Evolutionary conservation across 371 early-diverging fungal genomes (phyloP).

Genomic region (Mortierella sp.): DNA sequence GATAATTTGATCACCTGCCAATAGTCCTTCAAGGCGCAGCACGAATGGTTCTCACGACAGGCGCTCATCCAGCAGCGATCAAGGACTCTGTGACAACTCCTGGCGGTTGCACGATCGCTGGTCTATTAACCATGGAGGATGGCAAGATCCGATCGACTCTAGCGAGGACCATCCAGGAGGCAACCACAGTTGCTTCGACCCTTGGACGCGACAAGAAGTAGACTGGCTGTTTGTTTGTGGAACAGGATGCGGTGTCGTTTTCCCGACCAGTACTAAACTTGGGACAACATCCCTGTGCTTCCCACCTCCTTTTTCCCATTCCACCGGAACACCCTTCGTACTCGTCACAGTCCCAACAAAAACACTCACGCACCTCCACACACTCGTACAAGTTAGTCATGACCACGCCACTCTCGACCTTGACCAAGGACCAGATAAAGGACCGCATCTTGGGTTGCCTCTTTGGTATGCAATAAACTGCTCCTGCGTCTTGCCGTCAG

Average conservation of each 20-base stretch:
- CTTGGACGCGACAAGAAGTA: slow-evolving; percentile 56
- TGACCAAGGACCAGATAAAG: slow-evolving; percentile 30
- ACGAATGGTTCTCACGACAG: slow-evolving; percentile 61
- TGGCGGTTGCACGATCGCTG: slow-evolving; percentile 68
- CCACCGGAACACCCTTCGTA: no score
- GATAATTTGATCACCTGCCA: neutral
- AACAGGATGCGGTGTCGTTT: neutral
- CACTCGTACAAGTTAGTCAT: neutral
- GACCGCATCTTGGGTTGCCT: slow-evolving; percentile 47
- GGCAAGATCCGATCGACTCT: slow-evolving; percentile 64
- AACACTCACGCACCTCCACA: neutral
- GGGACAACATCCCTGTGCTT: no score
- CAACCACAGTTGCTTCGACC: slow-evolving; percentile 60
- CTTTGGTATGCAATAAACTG: slow-evolving; percentile 18
- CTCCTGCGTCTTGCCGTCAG: neutral
- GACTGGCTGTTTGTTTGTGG: neutral
- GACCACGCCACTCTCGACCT: slow-evolving; percentile 20
- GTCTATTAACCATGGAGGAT: slow-evolving; percentile 65
- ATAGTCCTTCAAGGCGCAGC: slow-evolving; percentile 64
- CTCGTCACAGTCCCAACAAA: neutral
- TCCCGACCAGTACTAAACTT: no score
- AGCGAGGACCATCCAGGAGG: slow-evolving; percentile 65
- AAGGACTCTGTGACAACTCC: slow-evolving; percentile 68
- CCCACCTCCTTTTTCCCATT: neutral
- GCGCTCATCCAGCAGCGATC: slow-evolving; percentile 62